These are phyloP conservation scores for Takashimella tepidaria DNA, from an alignment of 1,284 basidiomycete genomes.

Conservation along the genomic window DNA sequence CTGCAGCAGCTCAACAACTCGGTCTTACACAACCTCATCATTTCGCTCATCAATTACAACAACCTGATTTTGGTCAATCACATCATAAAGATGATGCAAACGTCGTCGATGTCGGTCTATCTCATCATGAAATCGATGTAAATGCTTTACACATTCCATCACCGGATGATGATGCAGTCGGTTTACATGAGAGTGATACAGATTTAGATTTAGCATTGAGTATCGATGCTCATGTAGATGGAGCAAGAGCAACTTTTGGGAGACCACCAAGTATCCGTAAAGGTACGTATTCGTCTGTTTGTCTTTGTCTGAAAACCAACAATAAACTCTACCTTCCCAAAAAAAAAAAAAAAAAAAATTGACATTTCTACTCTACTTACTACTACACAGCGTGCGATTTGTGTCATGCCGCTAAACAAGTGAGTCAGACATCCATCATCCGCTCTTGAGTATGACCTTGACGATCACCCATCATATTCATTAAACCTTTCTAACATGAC, in stretches of 20 bases:
- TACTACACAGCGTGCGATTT: slow-evolving; percentile 40
- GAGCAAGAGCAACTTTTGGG: slow-evolving; percentile 11
- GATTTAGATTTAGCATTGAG: slow-evolving; percentile 30
- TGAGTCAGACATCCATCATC: slow-evolving; percentile 10
- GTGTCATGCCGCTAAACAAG: slow-evolving; percentile 46
- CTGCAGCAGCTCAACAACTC: slow-evolving; percentile 29
- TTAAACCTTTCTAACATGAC: no score
- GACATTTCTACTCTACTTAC: no score
- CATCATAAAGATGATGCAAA: slow-evolving; percentile 19
- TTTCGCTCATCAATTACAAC: slow-evolving; percentile 36
- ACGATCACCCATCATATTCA: neutral
- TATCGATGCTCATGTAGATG: slow-evolving; percentile 12
- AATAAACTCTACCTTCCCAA: no score
- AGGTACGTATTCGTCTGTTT: slow-evolving; percentile 19
- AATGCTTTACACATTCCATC: slow-evolving; percentile 17
- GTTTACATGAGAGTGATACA: slow-evolving; percentile 11
- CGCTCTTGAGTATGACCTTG: neutral
- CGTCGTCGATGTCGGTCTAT: neutral
- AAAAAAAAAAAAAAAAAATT: no score
- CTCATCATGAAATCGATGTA: slow-evolving; percentile 14
- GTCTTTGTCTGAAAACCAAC: neutral
- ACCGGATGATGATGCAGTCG: slow-evolving; percentile 9
- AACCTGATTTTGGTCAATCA: slow-evolving; percentile 36
- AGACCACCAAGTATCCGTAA: slow-evolving; percentile 44
- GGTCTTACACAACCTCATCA: slow-evolving; percentile 25